Conservation (phyloP, 192 early-diverging fungal genomes). For the Podochytrium sp. region DNA sequence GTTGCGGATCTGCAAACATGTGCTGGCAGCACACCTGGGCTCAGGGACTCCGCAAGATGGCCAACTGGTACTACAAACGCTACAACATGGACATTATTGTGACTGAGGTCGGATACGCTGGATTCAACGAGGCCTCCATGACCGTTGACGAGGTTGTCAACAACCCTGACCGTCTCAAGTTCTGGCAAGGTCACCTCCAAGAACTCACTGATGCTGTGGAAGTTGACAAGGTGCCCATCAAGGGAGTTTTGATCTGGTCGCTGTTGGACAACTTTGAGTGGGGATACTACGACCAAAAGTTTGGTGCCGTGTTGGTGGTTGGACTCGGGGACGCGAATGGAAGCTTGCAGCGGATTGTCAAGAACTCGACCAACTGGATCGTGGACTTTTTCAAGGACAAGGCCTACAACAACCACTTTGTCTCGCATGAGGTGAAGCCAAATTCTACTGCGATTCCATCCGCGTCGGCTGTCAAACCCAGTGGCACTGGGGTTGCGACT, state of each 20-base stretch:
- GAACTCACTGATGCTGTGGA: conserved; percentile 18
- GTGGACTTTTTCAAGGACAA: background rate
- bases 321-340: background rate
- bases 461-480: too few relatives aligned
- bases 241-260: conserved; percentile 46
- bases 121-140: background rate
- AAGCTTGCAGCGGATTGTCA: conserved; percentile 2
- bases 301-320: conserved; percentile 3
- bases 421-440: too few relatives aligned
- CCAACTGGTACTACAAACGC: conserved; percentile 6
- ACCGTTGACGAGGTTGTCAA: background rate
- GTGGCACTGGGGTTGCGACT: too few relatives aligned
- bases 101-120: conserved; percentile 26
- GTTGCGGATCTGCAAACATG: background rate
- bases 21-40: conserved; percentile 17
- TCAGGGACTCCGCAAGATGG: conserved; percentile 11
- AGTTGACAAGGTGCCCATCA: conserved; percentile 32
- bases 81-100: conserved; percentile 29
- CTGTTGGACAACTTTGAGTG: conserved; percentile 52
- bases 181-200: conserved; percentile 38
- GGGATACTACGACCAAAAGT: conserved; percentile 19
- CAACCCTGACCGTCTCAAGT: conserved; percentile 32
- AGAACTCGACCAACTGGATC: background rate
- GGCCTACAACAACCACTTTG: background rate
- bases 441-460: too few relatives aligned